Conservation (phyloP, 495 filamentous ascomycete species). For the Aspergillus asperescens region DNA sequence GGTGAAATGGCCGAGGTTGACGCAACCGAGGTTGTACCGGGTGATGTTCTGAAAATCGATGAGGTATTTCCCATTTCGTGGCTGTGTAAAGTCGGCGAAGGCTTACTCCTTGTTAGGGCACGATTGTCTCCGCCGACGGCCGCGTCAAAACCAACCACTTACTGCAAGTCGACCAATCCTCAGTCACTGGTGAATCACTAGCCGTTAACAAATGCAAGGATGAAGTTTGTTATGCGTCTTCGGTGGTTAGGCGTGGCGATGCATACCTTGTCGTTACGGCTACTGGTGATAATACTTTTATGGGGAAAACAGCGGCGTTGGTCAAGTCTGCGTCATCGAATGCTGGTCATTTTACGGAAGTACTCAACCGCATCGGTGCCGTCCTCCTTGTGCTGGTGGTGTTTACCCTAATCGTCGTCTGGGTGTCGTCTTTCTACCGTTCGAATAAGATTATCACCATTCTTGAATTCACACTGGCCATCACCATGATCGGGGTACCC, state of each 20-base stretch:
- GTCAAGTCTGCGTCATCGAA: constrained; percentile 67
- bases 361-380: constrained; percentile 72
- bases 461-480: constrained; percentile 75
- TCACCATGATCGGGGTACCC: constrained; percentile 88
- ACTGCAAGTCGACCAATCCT: constrained; percentile 87
- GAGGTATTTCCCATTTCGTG: constrained; percentile 46
- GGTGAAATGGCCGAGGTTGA: constrained; percentile 65
- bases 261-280: constrained; percentile 74
- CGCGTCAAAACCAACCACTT: constrained; percentile 72
- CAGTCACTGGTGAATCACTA: constrained; percentile 88
- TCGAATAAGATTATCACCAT: constrained; percentile 70
- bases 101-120: constrained; percentile 47
- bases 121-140: constrained; percentile 86
- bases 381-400: constrained; percentile 75
- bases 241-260: constrained; percentile 83
- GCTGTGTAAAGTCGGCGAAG: neutral
- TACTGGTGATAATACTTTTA: constrained; percentile 82
- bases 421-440: constrained; percentile 83
- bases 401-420: constrained; percentile 72
- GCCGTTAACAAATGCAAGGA: constrained; percentile 80
- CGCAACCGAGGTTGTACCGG: constrained; percentile 75
- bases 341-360: constrained; percentile 82
- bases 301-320: constrained; percentile 81
- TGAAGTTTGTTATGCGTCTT: constrained; percentile 77
- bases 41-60: constrained; percentile 84